phyloP scores from a whole-genome alignment of 2,329 filamentous ascomycete genomes.

The Aspergillus vadensis region DNA sequence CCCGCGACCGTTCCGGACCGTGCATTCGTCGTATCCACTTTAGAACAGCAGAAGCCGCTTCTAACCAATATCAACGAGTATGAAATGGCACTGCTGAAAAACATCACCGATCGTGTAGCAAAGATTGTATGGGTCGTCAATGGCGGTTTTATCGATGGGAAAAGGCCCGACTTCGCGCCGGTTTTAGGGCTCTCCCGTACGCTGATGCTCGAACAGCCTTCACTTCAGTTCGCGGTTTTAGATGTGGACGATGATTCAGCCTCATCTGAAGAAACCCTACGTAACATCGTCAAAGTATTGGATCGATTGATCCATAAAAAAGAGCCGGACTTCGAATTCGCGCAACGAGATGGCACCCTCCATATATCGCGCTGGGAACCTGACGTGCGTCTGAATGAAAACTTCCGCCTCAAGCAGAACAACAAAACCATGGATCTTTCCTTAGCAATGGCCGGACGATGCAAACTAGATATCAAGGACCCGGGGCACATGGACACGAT shows the following conservation, averaged over 20 bases:
- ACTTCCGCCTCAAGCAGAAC: background rate
- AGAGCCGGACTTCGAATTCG: background rate
- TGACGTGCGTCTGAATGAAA: background rate
- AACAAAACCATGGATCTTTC: background rate
- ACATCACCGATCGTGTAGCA: background rate
- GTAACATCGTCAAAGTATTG: background rate
- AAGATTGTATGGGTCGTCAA: background rate
- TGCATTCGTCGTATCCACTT: background rate
- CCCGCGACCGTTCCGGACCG: background rate
- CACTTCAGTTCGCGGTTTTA: background rate
- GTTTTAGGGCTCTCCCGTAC: background rate
- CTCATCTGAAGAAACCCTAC: background rate
- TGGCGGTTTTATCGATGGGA: background rate
- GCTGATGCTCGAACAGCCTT: background rate
- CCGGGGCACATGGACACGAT: constrained; percentile 1
- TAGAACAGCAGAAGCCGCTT: background rate
- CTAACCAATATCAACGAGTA: background rate
- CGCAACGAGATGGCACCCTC: background rate
- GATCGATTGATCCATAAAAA: background rate
- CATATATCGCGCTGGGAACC: constrained; percentile 3
- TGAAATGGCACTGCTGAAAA: background rate
- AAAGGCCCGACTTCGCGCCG: background rate
- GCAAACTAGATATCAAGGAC: background rate
- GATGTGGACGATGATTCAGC: background rate
- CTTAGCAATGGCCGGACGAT: background rate